Conservation (phyloP, 1,284 basidiomycete species). For the Rugosomyces carneus region DNA sequence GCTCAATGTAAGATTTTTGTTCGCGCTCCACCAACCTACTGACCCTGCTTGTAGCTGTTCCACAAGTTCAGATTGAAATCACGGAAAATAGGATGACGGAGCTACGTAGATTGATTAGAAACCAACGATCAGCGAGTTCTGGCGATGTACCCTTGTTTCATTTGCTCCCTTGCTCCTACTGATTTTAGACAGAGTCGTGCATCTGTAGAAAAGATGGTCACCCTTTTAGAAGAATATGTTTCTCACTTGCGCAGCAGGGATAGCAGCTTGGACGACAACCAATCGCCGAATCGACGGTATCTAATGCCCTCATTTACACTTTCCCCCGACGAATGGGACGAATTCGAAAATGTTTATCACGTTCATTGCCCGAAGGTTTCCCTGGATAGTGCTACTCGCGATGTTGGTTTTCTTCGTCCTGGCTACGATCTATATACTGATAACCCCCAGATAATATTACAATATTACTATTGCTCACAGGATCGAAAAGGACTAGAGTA, state of each 20-base stretch:
- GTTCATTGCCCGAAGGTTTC: slow-evolving; percentile 84
- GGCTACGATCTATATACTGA: slow-evolving; percentile 1
- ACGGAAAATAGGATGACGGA: slow-evolving; percentile 51
- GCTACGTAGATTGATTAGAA: slow-evolving; percentile 34
- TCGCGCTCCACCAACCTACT: background rate
- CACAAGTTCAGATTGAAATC: slow-evolving; percentile 65
- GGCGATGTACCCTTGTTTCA: slow-evolving; percentile 11
- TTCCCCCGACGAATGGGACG: slow-evolving; percentile 67
- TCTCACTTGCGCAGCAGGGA: slow-evolving; percentile 46
- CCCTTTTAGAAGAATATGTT: slow-evolving; percentile 58
- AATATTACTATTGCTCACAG: slow-evolving; percentile 85
- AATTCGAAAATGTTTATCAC: slow-evolving; percentile 90
- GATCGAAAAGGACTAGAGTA: slow-evolving; percentile 79
- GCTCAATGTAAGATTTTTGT: slow-evolving; percentile 54
- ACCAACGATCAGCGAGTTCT: slow-evolving; percentile 10
- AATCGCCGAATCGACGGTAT: slow-evolving; percentile 38
- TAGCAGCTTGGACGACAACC: slow-evolving; percentile 24
- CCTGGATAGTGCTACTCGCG: slow-evolving; percentile 74
- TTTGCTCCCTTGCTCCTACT: background rate
- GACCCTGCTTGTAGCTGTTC: slow-evolving; percentile 42
- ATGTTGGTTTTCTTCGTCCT: slow-evolving; percentile 40
- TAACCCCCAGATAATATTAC: slow-evolving; percentile 64
- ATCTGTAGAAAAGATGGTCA: slow-evolving; percentile 45
- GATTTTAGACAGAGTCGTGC: slow-evolving; percentile 17
- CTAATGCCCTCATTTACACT: slow-evolving; percentile 63